Conservation (phyloP, 2,329 filamentous ascomycete genomes). For the Fusarium pseudograminearum region DNA sequence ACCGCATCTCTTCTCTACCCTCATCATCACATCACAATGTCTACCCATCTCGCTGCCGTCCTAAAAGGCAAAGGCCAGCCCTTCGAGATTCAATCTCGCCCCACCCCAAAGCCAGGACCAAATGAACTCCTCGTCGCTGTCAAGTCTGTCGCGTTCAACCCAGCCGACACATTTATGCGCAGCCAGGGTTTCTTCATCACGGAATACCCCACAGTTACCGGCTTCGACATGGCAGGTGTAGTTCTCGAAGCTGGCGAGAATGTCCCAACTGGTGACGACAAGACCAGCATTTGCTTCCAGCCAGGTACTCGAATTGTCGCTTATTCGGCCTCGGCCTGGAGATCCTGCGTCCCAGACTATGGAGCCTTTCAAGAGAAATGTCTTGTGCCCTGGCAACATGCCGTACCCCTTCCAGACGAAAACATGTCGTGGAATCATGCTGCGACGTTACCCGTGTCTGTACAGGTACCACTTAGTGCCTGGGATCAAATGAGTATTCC, state of each 20-base stretch:
- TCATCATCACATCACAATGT: conserved; percentile 38
- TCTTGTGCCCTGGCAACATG: conserved; percentile 58
- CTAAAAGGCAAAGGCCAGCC: conserved; percentile 51
- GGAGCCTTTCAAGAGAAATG: conserved; percentile 60
- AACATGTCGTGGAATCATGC: conserved; percentile 55
- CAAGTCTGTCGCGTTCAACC: conserved; percentile 63
- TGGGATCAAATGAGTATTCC: conserved; percentile 56
- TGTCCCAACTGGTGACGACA: conserved; percentile 48
- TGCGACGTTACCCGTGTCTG: conserved; percentile 55
- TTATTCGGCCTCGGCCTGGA: conserved; percentile 57
- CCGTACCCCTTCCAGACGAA: conserved; percentile 50
- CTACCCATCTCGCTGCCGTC: conserved; percentile 58
- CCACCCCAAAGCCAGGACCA: conserved; percentile 59
- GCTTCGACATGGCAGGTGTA: conserved; percentile 58
- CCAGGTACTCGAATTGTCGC: conserved; percentile 56
- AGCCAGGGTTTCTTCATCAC: conserved; percentile 56
- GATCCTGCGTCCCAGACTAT: conserved; percentile 58
- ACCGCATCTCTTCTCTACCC: background rate
- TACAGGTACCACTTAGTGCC: conserved; percentile 53
- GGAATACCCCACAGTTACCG: conserved; percentile 56
- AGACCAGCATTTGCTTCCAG: conserved; percentile 40
- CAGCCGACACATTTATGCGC: conserved; percentile 59
- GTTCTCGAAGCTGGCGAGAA: conserved; percentile 57
- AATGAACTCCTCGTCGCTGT: conserved; percentile 61
- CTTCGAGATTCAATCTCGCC: conserved; percentile 53